Conservation (phyloP, 2,329 filamentous ascomycete species). For the Botrytis cinerea region DNA sequence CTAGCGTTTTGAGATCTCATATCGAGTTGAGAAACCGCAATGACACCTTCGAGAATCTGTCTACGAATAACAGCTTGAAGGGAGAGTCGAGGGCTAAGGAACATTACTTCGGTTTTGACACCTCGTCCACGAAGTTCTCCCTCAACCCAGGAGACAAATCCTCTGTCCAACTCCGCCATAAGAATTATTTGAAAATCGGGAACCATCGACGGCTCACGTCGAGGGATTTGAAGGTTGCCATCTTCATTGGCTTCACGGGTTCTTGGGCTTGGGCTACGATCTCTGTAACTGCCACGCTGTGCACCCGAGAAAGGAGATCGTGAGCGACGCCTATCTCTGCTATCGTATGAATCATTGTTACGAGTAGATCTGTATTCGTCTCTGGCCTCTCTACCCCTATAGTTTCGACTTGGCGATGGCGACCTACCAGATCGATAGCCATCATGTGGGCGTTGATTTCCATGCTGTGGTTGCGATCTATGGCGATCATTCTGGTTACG, state of each 20-base stretch:
- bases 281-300: slow-evolving; percentile 58
- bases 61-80: slow-evolving; percentile 78
- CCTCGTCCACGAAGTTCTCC: slow-evolving; percentile 70
- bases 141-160: slow-evolving; percentile 84
- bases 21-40: slow-evolving; percentile 78
- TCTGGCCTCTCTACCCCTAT: slow-evolving; percentile 30
- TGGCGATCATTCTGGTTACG: slow-evolving; percentile 45
- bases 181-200: slow-evolving; percentile 89
- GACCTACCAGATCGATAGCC: slow-evolving; percentile 50
- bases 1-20: slow-evolving; percentile 66
- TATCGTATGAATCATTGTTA: slow-evolving; percentile 35
- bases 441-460: slow-evolving; percentile 58
- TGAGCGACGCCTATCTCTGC: slow-evolving; percentile 59
- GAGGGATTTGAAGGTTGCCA: slow-evolving; percentile 69
- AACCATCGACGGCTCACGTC: slow-evolving; percentile 71
- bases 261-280: slow-evolving; percentile 70
- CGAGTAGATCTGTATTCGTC: slow-evolving; percentile 32
- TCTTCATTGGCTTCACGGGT: slow-evolving; percentile 57
- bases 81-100: slow-evolving; percentile 73
- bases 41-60: slow-evolving; percentile 85
- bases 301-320: slow-evolving; percentile 60
- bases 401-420: slow-evolving; percentile 31
- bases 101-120: slow-evolving; percentile 76
- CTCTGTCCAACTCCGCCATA: slow-evolving; percentile 72
- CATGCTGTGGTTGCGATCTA: slow-evolving; percentile 17